phyloP scores from a whole-genome alignment of 441 rosid species.

The Arabidopsis lyrata region DNA sequence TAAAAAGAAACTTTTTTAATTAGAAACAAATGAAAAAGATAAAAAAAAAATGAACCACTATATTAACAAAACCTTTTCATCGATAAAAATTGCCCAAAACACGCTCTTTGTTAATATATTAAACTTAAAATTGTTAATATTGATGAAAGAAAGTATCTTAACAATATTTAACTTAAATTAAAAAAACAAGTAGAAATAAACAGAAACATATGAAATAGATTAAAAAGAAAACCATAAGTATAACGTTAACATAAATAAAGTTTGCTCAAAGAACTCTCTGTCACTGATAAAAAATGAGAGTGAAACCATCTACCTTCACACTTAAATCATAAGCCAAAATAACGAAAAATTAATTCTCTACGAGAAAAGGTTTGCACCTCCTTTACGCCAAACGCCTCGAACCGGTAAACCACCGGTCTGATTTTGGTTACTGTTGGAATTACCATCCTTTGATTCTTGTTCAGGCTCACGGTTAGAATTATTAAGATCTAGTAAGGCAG shows the following conservation, averaged over 20 bases:
- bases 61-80: no score
- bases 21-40: no score
- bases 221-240: no score
- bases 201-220: no score
- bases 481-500: slow-evolving; percentile 56
- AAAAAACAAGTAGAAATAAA: no score
- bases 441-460: slow-evolving; percentile 38
- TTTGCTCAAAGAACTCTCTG: neutral
- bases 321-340: neutral
- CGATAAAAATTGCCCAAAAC: no score
- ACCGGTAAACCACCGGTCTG: slow-evolving; percentile 51
- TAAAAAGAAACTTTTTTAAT: no score
- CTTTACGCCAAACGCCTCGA: slow-evolving; percentile 81
- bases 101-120: no score
- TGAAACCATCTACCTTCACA: neutral
- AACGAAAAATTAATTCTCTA: neutral
- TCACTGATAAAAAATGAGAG: neutral
- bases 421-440: slow-evolving; percentile 40
- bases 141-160: no score
- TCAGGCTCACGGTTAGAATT: slow-evolving; percentile 53
- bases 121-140: no score
- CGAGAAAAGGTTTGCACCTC: slow-evolving; percentile 67
- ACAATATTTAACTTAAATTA: no score
- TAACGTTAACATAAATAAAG: neutral
- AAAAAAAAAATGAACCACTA: neutral